phyloP scores from a whole-genome alignment of 164 flowering plant genomes.

The Paratinospora sagittata region DNA sequence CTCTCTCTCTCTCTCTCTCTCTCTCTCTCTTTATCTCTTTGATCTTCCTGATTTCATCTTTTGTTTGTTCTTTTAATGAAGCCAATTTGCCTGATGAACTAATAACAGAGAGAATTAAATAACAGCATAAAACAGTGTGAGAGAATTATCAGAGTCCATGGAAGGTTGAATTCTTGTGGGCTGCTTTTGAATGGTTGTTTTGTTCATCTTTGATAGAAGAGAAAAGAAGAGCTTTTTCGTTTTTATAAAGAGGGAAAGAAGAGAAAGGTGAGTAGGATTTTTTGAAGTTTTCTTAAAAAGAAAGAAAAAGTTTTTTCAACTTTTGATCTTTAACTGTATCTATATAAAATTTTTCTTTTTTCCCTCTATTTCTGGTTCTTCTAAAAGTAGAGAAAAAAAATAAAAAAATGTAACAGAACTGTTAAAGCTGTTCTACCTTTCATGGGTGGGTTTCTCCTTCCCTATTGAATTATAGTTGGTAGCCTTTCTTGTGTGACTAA shows the following conservation, averaged over 20 bases:
- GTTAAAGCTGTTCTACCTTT: neutral
- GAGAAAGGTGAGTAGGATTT: too few relatives aligned
- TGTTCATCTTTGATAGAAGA: neutral
- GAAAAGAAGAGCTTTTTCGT: neutral
- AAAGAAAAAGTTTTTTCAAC: neutral
- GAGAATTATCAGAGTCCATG: neutral
- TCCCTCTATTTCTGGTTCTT: neutral
- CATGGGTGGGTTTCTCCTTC: neutral
- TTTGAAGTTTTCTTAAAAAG: neutral
- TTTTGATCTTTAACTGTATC: neutral
- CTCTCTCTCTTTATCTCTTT: too few relatives aligned
- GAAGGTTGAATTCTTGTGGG: neutral
- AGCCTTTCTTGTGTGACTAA: neutral
- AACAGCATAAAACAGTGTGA: neutral
- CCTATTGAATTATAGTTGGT: neutral
- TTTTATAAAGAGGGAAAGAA: neutral
- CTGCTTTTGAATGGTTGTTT: neutral
- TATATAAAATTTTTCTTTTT: neutral
- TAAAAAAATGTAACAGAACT: neutral
- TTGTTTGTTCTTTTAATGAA: too few relatives aligned
- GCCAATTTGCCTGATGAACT: too few relatives aligned
- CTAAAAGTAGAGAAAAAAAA: neutral
- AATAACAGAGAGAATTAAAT: too few relatives aligned
- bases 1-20: too few relatives aligned
- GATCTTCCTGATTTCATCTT: too few relatives aligned